Conservation (phyloP, 495 filamentous ascomycete genomes). For the Hyaloscypha bicolor region DNA sequence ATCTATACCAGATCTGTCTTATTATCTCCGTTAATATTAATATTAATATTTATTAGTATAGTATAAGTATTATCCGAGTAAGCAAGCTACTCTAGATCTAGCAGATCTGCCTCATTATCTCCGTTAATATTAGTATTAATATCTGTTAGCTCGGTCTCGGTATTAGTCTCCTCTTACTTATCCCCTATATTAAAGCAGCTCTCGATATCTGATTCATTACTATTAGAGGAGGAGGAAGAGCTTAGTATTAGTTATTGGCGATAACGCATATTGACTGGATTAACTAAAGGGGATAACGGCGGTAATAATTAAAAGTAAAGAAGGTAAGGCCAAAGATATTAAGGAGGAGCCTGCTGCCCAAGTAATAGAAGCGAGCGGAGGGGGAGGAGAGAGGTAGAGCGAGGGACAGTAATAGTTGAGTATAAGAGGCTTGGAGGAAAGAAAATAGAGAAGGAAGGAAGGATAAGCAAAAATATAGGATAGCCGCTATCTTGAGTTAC, state of each 20-base stretch:
- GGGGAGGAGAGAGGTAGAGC: constrained; percentile 17
- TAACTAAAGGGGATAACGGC: constrained; percentile 8
- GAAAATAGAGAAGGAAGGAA: constrained; percentile 18
- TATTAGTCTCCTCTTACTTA: constrained; percentile 20
- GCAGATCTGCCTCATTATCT: constrained; percentile 23
- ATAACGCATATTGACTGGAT: constrained; percentile 21
- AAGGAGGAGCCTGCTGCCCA: constrained; percentile 22
- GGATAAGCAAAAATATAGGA: constrained; percentile 6
- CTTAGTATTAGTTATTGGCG: constrained; percentile 20
- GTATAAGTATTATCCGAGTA: constrained; percentile 31
- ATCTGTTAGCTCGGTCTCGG: constrained; percentile 18
- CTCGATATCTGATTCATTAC: constrained; percentile 23
- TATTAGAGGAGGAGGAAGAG: constrained; percentile 18
- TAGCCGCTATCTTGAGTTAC: constrained; percentile 9
- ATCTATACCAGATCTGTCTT: constrained; percentile 19
- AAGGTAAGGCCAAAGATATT: constrained; percentile 10
- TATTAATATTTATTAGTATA: constrained; percentile 4
- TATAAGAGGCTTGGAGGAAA: constrained; percentile 22
- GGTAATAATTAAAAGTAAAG: constrained; percentile 20
- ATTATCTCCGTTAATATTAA: constrained; percentile 6
- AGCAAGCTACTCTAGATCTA: constrained; percentile 20
- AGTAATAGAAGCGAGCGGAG: constrained; percentile 18
- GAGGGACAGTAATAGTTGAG: constrained; percentile 12
- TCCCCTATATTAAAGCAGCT: constrained; percentile 25
- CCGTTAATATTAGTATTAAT: constrained; percentile 19